These are phyloP conservation scores for Craterostigma plantagineum DNA, from an alignment of 257 asterid species.

Conservation along the genomic window DNA sequence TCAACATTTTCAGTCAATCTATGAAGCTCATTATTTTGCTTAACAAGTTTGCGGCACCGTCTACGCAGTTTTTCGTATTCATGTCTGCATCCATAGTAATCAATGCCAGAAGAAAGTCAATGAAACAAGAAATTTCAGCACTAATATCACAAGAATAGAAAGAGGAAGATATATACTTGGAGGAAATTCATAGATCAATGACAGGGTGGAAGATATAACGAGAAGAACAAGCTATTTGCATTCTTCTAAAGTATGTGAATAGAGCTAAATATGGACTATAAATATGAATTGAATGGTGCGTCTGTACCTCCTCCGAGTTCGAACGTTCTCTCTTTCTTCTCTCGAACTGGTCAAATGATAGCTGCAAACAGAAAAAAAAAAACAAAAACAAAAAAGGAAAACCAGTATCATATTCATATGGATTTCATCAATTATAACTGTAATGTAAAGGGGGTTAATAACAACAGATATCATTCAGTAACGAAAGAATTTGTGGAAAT, in stretches of 20 bases:
- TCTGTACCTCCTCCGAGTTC: slow-evolving; percentile 40
- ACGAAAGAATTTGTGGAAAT: too few species aligned
- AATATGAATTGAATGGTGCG: neutral
- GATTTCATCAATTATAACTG: too few species aligned
- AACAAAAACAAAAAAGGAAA: too few species aligned
- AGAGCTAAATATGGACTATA: too few species aligned
- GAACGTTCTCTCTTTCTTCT: slow-evolving; percentile 60
- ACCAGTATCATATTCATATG: neutral
- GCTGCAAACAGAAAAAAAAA: slow-evolving; percentile 30
- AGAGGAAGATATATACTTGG: too few species aligned
- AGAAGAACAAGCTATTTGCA: too few species aligned
- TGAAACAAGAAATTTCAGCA: neutral
- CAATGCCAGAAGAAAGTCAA: slow-evolving; percentile 8
- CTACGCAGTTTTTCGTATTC: slow-evolving; percentile 65
- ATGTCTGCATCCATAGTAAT: slow-evolving; percentile 32
- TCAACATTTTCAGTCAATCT: slow-evolving; percentile 20
- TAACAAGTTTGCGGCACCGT: slow-evolving; percentile 39
- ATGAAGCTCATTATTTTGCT: slow-evolving; percentile 15
- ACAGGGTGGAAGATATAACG: too few species aligned
- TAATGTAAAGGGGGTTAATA: too few species aligned
- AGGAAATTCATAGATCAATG: too few species aligned
- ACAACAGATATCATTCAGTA: too few species aligned
- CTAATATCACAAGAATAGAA: too few species aligned
- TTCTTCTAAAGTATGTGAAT: too few species aligned
- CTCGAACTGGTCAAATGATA: slow-evolving; percentile 52